Evolutionary conservation across 495 filamentous ascomycete species (phyloP), one percentile per base, ranked within the genome.

Genomic region (Geopyxis carbonaria): DNA sequence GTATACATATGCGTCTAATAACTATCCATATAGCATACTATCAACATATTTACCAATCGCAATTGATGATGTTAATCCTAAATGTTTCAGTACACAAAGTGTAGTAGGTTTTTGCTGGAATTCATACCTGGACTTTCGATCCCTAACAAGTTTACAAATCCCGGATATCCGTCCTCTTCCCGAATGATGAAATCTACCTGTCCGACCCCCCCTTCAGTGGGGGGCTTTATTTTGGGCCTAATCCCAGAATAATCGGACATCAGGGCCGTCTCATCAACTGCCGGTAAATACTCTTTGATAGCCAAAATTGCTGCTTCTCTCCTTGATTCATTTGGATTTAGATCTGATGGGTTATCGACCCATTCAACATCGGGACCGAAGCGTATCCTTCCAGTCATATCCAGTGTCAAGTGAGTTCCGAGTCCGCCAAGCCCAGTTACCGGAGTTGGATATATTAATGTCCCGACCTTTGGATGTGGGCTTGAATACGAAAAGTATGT

Each of bases 341-440:
- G 41, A 32, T 59, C 50, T 8, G 31, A 23, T 0, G 77, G 68
- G 25, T 71, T 67, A 29, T 72, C 64, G 1, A 91, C 73, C 89
- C 91, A 95, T 57, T 95, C 85, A 9, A 94, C 81, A 51, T 97
- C 89, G 0, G 89, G 89, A 0, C 89, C 89, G 55, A 97, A 97
- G 24, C 86, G 77, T 20, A 95, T 69, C 1, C 80, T 69, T 0
- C 85, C 87, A 0, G 68, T 71, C 63, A 95, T 66, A 53, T 97
- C 89, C 14, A 95, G 67, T 0, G 89, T 97, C 4, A 97, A 62
- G 60, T 97, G 89, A 1, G 89, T 94, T 29, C 89, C 89, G 6
- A 97, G 65, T 0, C 89, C 89, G 31, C 70, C 86, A 27, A 74
- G 68, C 9, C 86, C 84, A 0, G 80, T 78, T 6, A 77, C 57